These are phyloP conservation scores for Pulveroboletus sp. DNA, from an alignment of 768 basidiomycete genomes.

Conservation along the genomic window DNA sequence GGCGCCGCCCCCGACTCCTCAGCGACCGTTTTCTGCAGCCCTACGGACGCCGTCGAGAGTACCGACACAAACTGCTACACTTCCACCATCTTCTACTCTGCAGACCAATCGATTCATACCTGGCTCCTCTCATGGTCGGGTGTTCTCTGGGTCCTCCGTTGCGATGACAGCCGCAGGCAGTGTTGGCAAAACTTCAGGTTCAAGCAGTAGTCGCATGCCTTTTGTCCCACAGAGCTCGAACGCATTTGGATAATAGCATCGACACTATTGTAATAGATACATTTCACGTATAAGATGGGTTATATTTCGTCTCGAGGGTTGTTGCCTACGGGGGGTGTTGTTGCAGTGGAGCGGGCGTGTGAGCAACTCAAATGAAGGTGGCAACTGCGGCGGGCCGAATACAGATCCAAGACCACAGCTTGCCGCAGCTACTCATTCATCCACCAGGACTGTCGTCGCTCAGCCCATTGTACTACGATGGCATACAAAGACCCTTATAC, in stretches of 20 bases:
- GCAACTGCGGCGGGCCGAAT: constrained; percentile 5
- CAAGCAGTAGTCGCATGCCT: constrained; percentile 47
- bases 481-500: constrained; percentile 59
- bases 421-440: constrained; percentile 19
- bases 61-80: constrained; percentile 11
- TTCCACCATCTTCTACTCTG: constrained; percentile 7
- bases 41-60: constrained; percentile 26
- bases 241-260: constrained; percentile 26
- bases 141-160: constrained; percentile 22
- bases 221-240: constrained; percentile 41
- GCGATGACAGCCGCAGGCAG: constrained; percentile 7
- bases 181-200: constrained; percentile 10
- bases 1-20: constrained; percentile 54
- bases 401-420: neutral
- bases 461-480: constrained; percentile 11
- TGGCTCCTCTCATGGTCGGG: constrained; percentile 22
- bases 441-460: neutral
- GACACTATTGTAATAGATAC: constrained; percentile 1
- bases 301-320: neutral
- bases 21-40: constrained; percentile 25
- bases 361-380: constrained; percentile 2
- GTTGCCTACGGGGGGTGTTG: neutral
- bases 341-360: constrained; percentile 6
- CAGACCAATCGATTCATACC: constrained; percentile 32
- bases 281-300: neutral